Conservation (phyloP, 208 protist genomes). For the Ichthyophonus hoferi region DNA sequence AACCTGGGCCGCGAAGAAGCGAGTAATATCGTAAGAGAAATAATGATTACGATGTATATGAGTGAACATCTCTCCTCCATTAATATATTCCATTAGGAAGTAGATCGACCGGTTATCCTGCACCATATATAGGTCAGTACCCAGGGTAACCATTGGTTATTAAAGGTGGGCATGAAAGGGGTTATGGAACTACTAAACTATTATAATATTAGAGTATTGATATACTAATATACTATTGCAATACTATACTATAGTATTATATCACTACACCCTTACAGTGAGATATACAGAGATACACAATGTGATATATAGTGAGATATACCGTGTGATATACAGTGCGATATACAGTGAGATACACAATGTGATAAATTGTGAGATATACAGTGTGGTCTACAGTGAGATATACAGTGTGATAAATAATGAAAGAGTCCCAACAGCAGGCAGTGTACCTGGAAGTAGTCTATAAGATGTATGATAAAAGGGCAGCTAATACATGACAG, state of each 20-base stretch:
- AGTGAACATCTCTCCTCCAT: slow-evolving; percentile 76
- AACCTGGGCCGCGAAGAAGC: slow-evolving; percentile 75
- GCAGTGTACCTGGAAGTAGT: slow-evolving; percentile 25
- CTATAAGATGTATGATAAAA: slow-evolving; percentile 67
- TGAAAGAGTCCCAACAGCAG: no score
- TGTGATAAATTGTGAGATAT: not conserved
- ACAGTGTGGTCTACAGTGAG: not conserved
- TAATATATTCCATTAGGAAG: slow-evolving; percentile 74
- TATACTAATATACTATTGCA: no score
- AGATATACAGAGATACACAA: not conserved
- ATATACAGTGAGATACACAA: not conserved
- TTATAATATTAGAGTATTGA: no score
- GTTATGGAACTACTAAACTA: no score
- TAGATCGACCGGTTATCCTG: slow-evolving; percentile 65
- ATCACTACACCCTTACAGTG: not conserved
- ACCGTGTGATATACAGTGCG: not conserved
- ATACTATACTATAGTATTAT: no score
- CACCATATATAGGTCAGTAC: no score
- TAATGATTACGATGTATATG: slow-evolving; percentile 54
- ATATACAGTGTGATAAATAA: not conserved
- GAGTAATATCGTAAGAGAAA: slow-evolving; percentile 39
- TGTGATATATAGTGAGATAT: not conserved
- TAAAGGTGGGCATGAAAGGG: no score
- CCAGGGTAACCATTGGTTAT: no score
- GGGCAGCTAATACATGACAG: slow-evolving; percentile 60